Percentiles rank a stretch among this genome's conserved stretches.
Evolutionary conservation across 2,329 filamentous ascomycete genomes (phyloP).

Genomic region (Escovopsis sp.): DNA sequence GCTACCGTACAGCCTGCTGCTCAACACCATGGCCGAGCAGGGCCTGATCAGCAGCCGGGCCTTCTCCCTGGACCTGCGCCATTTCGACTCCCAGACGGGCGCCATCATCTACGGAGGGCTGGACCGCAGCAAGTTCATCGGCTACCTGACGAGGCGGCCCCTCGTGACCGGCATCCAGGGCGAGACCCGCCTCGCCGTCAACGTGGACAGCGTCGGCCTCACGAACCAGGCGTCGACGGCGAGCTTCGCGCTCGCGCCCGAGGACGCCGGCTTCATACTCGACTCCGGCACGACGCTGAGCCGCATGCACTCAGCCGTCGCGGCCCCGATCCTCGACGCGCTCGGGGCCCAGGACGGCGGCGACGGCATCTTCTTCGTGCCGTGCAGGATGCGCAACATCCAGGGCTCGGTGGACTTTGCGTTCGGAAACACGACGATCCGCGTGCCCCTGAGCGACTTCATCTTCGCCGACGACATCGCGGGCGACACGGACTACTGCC

Average conservation of each 20-base stretch:
- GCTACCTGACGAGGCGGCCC: conserved; percentile 26
- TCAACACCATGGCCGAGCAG: conserved; percentile 32
- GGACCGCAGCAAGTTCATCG: conserved; percentile 36
- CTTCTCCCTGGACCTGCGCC: conserved; percentile 36
- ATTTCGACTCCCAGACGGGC: conserved; percentile 26
- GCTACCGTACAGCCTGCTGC: conserved; percentile 36
- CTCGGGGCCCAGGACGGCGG: conserved; percentile 26
- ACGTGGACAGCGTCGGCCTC: conserved; percentile 18
- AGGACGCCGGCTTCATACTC: conserved; percentile 29
- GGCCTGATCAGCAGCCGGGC: conserved; percentile 33
- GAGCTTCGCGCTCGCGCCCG: conserved; percentile 12
- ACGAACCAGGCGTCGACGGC: conserved; percentile 8
- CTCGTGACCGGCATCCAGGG: conserved; percentile 24
- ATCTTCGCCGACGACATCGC: conserved; percentile 19
- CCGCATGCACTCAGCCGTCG: conserved; percentile 28
- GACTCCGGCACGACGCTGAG: conserved; percentile 39
- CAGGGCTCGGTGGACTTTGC: conserved; percentile 32
- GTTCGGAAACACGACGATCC: conserved; percentile 27
- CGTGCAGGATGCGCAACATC: conserved; percentile 23
- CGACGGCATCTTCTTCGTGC: conserved; percentile 29
- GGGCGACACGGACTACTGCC: conserved; percentile 21
- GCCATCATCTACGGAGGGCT: conserved; percentile 39
- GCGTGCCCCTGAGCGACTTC: conserved; percentile 32
- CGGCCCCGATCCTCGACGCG: conserved; percentile 26
- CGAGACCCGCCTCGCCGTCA: conserved; percentile 23